phyloP scores from a whole-genome alignment of 2,329 filamentous ascomycete genomes.

The Colletotrichum melonis region DNA sequence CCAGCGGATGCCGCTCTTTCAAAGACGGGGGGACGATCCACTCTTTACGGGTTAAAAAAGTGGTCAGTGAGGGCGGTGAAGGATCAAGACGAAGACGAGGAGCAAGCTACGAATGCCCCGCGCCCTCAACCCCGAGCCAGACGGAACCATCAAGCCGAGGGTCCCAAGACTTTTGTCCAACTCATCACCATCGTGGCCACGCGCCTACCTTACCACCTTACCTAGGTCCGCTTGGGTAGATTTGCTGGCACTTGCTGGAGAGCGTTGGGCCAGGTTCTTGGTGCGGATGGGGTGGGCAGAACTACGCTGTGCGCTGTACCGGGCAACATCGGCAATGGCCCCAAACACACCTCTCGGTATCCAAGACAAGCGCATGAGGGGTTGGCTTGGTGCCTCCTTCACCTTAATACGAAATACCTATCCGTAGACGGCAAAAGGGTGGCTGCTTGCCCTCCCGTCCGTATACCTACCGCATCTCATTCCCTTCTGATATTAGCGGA shows the following conservation, averaged over 20 bases:
- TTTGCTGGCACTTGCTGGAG: slow-evolving; percentile 1
- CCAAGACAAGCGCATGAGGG: background rate
- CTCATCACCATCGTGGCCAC: background rate
- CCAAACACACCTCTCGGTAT: background rate
- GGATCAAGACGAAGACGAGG: background rate
- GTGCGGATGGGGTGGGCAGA: background rate
- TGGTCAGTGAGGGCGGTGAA: slow-evolving; percentile 32
- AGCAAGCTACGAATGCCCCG: slow-evolving; percentile 15
- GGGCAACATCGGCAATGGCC: background rate
- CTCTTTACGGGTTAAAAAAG: slow-evolving; percentile 26
- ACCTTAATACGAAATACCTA: background rate
- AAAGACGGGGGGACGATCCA: slow-evolving; percentile 10
- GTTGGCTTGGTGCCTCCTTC: slow-evolving; percentile 7
- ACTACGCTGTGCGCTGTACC: background rate
- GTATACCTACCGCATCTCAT: slow-evolving; percentile 22
- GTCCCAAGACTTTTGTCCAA: slow-evolving; percentile 23
- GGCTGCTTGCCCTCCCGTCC: slow-evolving; percentile 26
- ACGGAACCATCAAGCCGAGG: slow-evolving; percentile 17
- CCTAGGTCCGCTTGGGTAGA: background rate
- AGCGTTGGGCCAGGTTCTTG: background rate
- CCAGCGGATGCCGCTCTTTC: slow-evolving; percentile 23
- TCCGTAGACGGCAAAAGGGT: background rate
- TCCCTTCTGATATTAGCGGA: slow-evolving; percentile 2
- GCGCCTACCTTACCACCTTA: background rate
- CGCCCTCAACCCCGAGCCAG: slow-evolving; percentile 19